These are phyloP conservation scores for Volvariella volvacea DNA, from an alignment of 1,284 basidiomycete genomes.

Conservation along the genomic window DNA sequence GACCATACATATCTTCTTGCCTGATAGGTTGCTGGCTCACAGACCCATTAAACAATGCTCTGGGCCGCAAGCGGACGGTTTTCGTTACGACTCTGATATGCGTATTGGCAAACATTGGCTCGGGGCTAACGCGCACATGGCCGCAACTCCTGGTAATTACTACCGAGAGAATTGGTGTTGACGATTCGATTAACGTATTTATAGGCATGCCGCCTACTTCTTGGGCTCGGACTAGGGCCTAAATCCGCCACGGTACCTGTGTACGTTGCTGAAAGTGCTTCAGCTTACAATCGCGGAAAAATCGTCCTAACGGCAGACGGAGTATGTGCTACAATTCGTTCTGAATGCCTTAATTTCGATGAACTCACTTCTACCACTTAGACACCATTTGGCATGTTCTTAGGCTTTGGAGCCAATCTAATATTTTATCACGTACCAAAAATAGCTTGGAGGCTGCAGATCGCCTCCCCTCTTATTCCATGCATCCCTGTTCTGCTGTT, in stretches of 20 bases:
- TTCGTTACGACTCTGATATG: constrained; percentile 52
- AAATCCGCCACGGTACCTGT: constrained; percentile 52
- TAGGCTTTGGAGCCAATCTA: constrained; percentile 45
- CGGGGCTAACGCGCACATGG: constrained; percentile 50
- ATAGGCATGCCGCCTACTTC: constrained; percentile 42
- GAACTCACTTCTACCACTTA: constrained; percentile 7
- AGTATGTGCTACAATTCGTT: constrained; percentile 27
- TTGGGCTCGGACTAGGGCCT: constrained; percentile 57
- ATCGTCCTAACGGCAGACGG: constrained; percentile 58
- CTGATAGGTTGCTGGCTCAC: constrained; percentile 35
- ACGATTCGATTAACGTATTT: no score
- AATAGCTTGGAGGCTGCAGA: constrained; percentile 55
- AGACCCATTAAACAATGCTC: constrained; percentile 34
- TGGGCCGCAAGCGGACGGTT: constrained; percentile 60
- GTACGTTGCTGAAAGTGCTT: constrained; percentile 50
- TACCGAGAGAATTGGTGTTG: no score
- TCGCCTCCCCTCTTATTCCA: constrained; percentile 48
- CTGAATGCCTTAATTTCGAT: no score
- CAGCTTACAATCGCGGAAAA: constrained; percentile 54
- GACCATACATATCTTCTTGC: no score
- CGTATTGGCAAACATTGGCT: constrained; percentile 48
- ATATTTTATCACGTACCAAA: constrained; percentile 33
- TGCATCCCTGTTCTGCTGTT: constrained; percentile 40
- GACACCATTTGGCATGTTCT: constrained; percentile 47
- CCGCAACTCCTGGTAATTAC: constrained; percentile 30